These are phyloP conservation scores for Phylloporus rhodoxanthus DNA, from an alignment of 768 basidiomycete species.

Conservation along the genomic window DNA sequence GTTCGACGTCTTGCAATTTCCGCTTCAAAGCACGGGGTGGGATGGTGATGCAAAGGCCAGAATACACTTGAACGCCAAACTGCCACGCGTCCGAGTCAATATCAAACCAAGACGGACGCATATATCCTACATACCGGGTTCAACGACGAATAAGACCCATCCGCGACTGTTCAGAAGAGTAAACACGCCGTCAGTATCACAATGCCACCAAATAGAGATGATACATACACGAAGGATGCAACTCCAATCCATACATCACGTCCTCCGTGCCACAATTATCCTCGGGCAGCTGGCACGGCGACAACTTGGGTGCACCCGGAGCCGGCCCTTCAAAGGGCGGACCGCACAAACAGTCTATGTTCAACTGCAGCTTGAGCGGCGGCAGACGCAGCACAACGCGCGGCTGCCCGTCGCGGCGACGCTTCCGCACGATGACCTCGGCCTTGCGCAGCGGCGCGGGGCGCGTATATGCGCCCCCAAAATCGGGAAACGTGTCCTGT, in stretches of 20 bases:
- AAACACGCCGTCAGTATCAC: background rate
- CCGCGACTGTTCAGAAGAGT: constrained; percentile 5
- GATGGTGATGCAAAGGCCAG: constrained; percentile 24
- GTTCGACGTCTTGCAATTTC: constrained; percentile 19
- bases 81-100: background rate
- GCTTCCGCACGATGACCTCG: constrained; percentile 1
- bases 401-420: background rate
- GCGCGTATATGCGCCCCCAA: constrained; percentile 11
- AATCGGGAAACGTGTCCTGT: background rate
- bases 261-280: constrained; percentile 19
- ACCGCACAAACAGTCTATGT: background rate
- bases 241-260: constrained; percentile 1
- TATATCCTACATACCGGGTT: constrained; percentile 15
- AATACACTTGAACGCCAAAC: constrained; percentile 4
- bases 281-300: constrained; percentile 22
- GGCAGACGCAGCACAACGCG: constrained; percentile 9
- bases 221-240: constrained; percentile 14
- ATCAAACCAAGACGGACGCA: background rate
- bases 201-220: background rate
- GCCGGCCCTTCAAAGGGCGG: background rate
- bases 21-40: constrained; percentile 19
- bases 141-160: constrained; percentile 5
- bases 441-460: constrained; percentile 1
- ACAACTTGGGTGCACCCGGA: constrained; percentile 25
- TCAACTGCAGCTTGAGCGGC: constrained; percentile 5